Conservation (phyloP, 306 rosid species). For the Neltuma alba region DNA sequence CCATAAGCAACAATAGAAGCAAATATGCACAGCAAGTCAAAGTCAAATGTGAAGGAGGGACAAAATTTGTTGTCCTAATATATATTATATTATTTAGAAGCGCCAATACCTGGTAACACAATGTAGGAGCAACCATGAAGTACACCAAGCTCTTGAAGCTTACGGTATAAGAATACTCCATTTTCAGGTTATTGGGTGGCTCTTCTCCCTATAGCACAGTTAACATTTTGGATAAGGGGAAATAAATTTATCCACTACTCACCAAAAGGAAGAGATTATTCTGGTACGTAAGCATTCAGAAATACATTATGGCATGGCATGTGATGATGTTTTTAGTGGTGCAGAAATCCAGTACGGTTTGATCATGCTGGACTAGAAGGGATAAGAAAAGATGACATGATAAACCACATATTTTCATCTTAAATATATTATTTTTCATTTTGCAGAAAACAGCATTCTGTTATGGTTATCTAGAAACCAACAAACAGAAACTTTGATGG, state of each 20-base stretch:
- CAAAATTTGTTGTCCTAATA: not conserved
- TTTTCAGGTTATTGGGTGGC: slow-evolving; percentile 41
- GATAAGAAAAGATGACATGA: not conserved
- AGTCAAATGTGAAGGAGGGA: not conserved
- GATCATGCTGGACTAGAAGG: slow-evolving; percentile 5
- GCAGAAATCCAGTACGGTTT: slow-evolving; percentile 17
- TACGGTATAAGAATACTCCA: slow-evolving; percentile 55
- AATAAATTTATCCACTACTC: slow-evolving; percentile 12
- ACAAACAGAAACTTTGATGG: slow-evolving; percentile 24
- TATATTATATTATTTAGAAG: slow-evolving; percentile 26
- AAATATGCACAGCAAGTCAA: slow-evolving; percentile 13
- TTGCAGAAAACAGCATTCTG: slow-evolving; percentile 16
- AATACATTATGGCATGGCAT: slow-evolving; percentile 27
- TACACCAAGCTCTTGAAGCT: slow-evolving; percentile 75
- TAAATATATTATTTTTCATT: not conserved
- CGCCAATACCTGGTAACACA: slow-evolving; percentile 88
- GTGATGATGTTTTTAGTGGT: slow-evolving; percentile 14
- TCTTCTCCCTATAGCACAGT: slow-evolving; percentile 65
- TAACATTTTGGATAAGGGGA: slow-evolving; percentile 27
- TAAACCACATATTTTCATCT: slow-evolving; percentile 5
- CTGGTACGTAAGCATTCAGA: slow-evolving; percentile 3
- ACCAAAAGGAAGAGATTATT: slow-evolving; percentile 18
- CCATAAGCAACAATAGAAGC: slow-evolving; percentile 25
- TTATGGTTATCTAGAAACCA: slow-evolving; percentile 27
- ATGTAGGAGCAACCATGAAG: slow-evolving; percentile 97